A percentile compares a stretch with the other conserved stretches of the same genome.
Conservation (phyloP, 2,329 filamentous ascomycete species). For the Exophiala mesophila region DNA sequence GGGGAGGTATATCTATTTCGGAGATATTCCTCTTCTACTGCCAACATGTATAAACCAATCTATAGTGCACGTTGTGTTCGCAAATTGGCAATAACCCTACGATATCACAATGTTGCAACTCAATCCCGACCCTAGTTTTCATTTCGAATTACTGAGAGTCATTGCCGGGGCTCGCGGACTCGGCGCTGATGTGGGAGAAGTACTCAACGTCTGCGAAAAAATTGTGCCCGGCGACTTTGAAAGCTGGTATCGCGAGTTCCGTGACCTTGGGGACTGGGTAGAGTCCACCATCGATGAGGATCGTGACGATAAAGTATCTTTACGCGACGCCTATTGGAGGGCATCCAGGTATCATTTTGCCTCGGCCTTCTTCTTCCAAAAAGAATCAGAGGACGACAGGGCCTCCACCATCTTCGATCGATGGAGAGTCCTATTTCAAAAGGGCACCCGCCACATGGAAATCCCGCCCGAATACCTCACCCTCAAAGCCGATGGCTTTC, state of each 20-base stretch:
- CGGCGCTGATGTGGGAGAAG: neutral
- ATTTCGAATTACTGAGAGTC: neutral
- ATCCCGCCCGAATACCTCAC: slow-evolving; percentile 12
- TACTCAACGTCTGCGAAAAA: slow-evolving; percentile 2
- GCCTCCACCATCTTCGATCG: neutral
- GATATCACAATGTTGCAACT: slow-evolving; percentile 36
- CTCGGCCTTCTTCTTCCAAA: slow-evolving; percentile 14
- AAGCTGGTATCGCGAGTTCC: slow-evolving; percentile 8
- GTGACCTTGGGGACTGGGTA: slow-evolving; percentile 1
- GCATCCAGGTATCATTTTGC: slow-evolving; percentile 17
- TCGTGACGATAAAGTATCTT: neutral
- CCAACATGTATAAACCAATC: too few species aligned
- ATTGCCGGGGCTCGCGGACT: neutral
- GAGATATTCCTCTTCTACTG: too few species aligned
- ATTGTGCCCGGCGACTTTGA: slow-evolving; percentile 14
- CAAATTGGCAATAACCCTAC: slow-evolving; percentile 47
- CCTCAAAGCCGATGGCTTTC: slow-evolving; percentile 7
- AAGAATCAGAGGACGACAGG: slow-evolving; percentile 3
- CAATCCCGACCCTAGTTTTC: neutral
- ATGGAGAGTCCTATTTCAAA: neutral
- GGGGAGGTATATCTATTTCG: too few species aligned
- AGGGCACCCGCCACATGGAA: slow-evolving; percentile 2
- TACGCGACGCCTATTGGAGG: slow-evolving; percentile 11
- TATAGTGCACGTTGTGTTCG: too few species aligned
- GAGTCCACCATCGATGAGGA: neutral